A percentile compares a stretch with the other conserved stretches of the same genome.
phyloP scores from a whole-genome alignment of 371 early-diverging fungal genomes.

The Actinomortierella ambigua region DNA sequence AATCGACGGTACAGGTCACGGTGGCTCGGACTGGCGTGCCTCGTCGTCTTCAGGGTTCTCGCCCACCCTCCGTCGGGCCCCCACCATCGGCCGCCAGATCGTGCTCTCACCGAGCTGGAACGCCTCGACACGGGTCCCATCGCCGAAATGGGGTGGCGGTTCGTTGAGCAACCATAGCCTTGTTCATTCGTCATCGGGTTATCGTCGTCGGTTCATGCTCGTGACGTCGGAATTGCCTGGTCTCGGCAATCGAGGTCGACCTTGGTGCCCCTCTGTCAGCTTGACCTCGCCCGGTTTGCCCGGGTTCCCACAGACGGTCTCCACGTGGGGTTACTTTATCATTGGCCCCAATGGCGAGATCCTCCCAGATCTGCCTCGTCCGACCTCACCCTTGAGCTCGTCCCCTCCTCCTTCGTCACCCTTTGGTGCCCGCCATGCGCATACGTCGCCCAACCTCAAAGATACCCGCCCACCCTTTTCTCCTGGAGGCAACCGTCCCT shows the following conservation, averaged over 20 bases:
- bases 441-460: slow-evolving; percentile 16
- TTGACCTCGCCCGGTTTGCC: slow-evolving; percentile 38
- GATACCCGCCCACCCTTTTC: slow-evolving; percentile 37
- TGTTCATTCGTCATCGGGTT: no score
- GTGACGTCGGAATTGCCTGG: slow-evolving; percentile 28
- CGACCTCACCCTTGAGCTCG: slow-evolving; percentile 4
- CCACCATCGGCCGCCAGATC: neutral
- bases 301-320: slow-evolving; percentile 34
- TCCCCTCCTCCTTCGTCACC: slow-evolving; percentile 11
- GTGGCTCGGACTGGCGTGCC: slow-evolving; percentile 15
- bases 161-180: no score
- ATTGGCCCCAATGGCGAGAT: slow-evolving; percentile 22
- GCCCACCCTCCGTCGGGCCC: neutral
- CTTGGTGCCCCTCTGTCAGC: slow-evolving; percentile 40
- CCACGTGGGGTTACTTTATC: slow-evolving; percentile 36
- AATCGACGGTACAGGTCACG: slow-evolving; percentile 13
- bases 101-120: slow-evolving; percentile 19
- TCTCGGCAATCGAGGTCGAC: slow-evolving; percentile 23
- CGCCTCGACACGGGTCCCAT: slow-evolving; percentile 23
- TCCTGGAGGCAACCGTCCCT: slow-evolving; percentile 35
- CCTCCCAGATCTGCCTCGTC: slow-evolving; percentile 28
- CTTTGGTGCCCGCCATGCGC: neutral
- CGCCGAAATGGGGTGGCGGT: slow-evolving; percentile 10
- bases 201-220: slow-evolving; percentile 31
- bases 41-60: slow-evolving; percentile 9